Conservation (phyloP, 2,329 filamentous ascomycete species). For the Diaporthe longicolla region DNA sequence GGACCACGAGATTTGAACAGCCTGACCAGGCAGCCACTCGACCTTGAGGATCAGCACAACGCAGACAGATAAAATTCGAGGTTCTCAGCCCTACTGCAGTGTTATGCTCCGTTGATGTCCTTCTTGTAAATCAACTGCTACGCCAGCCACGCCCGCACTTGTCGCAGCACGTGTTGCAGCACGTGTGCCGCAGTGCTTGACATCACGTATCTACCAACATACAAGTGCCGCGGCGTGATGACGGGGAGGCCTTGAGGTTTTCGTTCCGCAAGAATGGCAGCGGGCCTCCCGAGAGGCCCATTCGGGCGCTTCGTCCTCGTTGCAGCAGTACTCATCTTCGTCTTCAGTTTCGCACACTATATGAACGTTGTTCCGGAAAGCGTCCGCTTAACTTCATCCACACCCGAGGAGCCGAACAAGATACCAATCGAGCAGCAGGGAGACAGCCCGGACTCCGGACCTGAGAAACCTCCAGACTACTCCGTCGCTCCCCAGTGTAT, state of each 20-base stretch:
- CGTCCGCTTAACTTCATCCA: slow-evolving; percentile 7
- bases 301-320: slow-evolving; percentile 21
- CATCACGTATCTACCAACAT: not conserved
- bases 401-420: not conserved
- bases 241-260: not conserved
- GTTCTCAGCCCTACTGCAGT: not conserved
- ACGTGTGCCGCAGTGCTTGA: not conserved
- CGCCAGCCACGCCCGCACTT: not conserved
- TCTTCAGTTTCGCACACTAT: slow-evolving; percentile 19
- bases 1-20: not conserved
- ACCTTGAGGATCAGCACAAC: not conserved
- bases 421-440: slow-evolving; percentile 2
- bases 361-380: not conserved
- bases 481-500: not conserved
- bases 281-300: slow-evolving; percentile 25
- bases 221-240: not conserved
- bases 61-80: not conserved
- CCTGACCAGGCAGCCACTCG: not conserved
- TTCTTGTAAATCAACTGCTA: not conserved
- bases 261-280: slow-evolving; percentile 3
- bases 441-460: not conserved
- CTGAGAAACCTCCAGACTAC: not conserved
- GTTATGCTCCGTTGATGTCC: not conserved
- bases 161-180: not conserved
- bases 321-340: slow-evolving; percentile 1